A percentile compares a stretch with the other conserved stretches of the same genome.
These are phyloP conservation scores for Beauveria caledonica DNA, from an alignment of 2,329 filamentous ascomycete species.

Conservation along the genomic window DNA sequence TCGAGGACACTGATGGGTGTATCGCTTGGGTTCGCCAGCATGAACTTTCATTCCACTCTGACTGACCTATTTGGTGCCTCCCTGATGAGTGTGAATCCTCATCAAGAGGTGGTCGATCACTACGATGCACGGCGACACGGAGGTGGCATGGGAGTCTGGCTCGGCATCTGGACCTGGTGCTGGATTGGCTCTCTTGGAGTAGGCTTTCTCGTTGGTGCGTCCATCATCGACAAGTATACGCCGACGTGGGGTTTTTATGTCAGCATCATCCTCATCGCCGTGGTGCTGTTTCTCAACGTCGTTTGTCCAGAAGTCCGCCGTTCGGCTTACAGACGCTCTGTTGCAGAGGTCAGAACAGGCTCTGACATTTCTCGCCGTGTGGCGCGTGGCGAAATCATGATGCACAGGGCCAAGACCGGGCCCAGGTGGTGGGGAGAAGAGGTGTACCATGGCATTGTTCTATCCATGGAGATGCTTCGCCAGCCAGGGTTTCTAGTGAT, in stretches of 20 bases:
- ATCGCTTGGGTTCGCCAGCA: conserved; percentile 64
- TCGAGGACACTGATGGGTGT: conserved; percentile 59
- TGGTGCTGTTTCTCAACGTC: conserved; percentile 61
- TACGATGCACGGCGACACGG: conserved; percentile 66
- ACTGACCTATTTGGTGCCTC: conserved; percentile 71
- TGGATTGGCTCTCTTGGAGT: conserved; percentile 63
- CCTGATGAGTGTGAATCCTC: conserved; percentile 61
- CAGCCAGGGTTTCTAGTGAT: conserved; percentile 68
- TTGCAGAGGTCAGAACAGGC: conserved; percentile 53
- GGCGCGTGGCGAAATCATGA: conserved; percentile 65
- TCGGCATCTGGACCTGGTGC: conserved; percentile 71
- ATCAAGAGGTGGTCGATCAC: conserved; percentile 60
- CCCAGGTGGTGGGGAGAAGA: conserved; percentile 74
- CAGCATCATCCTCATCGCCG: conserved; percentile 57
- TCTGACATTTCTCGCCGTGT: conserved; percentile 48
- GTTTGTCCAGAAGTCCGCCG: conserved; percentile 64
- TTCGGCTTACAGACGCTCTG: conserved; percentile 58
- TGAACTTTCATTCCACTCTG: conserved; percentile 65
- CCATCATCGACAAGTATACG: conserved; percentile 54
- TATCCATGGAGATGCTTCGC: conserved; percentile 62
- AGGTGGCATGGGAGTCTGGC: conserved; percentile 72
- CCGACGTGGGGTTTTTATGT: conserved; percentile 72
- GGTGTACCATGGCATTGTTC: conserved; percentile 58
- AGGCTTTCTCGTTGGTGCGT: conserved; percentile 64
- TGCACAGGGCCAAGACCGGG: conserved; percentile 64